phyloP scores from a whole-genome alignment of 192 early-diverging fungal species.

The Linnemannia schmuckeri region DNA sequence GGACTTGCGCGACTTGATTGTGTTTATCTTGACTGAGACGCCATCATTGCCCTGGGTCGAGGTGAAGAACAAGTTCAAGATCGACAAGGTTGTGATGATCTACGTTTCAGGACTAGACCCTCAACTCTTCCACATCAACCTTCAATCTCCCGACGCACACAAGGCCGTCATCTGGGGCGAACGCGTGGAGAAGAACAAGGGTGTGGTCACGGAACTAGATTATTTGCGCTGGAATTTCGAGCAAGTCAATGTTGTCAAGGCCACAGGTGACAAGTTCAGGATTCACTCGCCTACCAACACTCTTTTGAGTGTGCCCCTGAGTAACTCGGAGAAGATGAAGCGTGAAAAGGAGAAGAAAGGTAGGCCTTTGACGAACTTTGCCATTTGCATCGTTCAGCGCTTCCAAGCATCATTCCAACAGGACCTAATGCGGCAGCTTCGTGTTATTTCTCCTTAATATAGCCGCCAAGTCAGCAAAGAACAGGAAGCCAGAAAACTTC shows the following conservation, averaged over 20 bases:
- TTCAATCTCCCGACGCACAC: conserved; percentile 36
- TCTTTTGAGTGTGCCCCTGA: conserved; percentile 58
- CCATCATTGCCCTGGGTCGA: conserved; percentile 46
- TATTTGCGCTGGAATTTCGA: conserved; percentile 32
- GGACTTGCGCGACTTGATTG: conserved; percentile 60
- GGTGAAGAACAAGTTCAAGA: conserved; percentile 48
- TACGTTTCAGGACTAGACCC: conserved; percentile 61
- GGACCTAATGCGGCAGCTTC: not conserved
- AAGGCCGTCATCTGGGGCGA: conserved; percentile 17
- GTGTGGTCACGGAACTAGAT: conserved; percentile 22
- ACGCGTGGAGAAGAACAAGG: conserved; percentile 8
- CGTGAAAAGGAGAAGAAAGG: conserved; percentile 43
- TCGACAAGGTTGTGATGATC: conserved; percentile 58
- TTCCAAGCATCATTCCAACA: not conserved
- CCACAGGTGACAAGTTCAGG: conserved; percentile 45
- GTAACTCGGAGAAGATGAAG: conserved; percentile 49
- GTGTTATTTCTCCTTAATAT: not conserved
- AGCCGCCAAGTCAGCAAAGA: conserved; percentile 27
- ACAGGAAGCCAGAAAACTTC: conserved; percentile 57
- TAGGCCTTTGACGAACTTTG: conserved; percentile 2
- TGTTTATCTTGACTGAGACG: conserved; percentile 59
- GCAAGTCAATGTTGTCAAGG: conserved; percentile 52
- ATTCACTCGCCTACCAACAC: conserved; percentile 56
- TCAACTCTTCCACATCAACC: conserved; percentile 47
- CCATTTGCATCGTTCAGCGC: not conserved